A percentile compares a stretch with the other conserved stretches of the same genome.
phyloP scores from a whole-genome alignment of 495 filamentous ascomycete genomes.

The Podospora anserina region DNA sequence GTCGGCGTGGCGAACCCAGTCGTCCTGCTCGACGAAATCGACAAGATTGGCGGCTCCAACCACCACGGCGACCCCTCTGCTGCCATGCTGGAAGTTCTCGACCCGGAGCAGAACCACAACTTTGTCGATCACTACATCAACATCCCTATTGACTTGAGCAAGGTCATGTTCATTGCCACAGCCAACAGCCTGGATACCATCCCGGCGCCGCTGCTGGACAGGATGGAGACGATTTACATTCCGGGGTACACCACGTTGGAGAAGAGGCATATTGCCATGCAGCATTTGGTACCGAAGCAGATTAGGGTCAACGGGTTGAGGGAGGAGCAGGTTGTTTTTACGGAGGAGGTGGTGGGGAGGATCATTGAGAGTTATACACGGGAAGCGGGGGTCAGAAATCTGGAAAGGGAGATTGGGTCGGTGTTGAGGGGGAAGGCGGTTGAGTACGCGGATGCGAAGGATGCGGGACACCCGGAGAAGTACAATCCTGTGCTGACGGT shows the following conservation, averaged over 20 bases:
- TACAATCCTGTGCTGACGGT: conserved; percentile 74
- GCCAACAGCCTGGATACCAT: conserved; percentile 96
- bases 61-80: conserved; percentile 96
- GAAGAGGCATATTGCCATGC: conserved; percentile 91
- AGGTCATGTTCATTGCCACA: conserved; percentile 97
- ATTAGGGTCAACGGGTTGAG: conserved; percentile 72
- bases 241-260: conserved; percentile 97
- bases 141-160: conserved; percentile 92
- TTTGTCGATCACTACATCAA: conserved; percentile 97
- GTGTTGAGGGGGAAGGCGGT: conserved; percentile 96
- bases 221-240: conserved; percentile 92
- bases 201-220: conserved; percentile 86
- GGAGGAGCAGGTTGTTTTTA: conserved; percentile 67
- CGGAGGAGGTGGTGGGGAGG: conserved; percentile 82
- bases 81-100: conserved; percentile 98
- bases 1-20: conserved; percentile 95
- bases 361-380: conserved; percentile 95
- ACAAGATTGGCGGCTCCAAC: conserved; percentile 91
- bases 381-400: conserved; percentile 94
- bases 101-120: conserved; percentile 94
- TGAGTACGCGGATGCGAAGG: conserved; percentile 84
- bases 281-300: conserved; percentile 93
- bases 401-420: conserved; percentile 92
- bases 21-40: conserved; percentile 95
- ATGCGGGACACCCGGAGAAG: conserved; percentile 60